Evolutionary conservation across 1,139 yeast species (phyloP).

Genomic region (Blastobotrys aristatus): DNA sequence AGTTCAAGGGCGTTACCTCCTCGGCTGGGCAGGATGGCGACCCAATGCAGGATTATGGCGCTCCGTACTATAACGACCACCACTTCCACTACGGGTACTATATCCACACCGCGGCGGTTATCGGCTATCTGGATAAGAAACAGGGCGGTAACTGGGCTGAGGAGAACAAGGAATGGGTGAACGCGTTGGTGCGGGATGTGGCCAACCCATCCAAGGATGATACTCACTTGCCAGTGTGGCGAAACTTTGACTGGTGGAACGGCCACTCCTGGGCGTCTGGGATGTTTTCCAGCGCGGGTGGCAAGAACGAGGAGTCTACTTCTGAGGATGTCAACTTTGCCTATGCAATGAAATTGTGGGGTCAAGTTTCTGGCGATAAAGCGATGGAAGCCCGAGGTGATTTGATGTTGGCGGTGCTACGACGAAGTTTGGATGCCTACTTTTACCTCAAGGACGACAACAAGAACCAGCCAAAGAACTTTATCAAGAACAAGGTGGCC

Average conservation of each 20-base stretch:
- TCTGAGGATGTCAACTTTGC: slow-evolving; percentile 79
- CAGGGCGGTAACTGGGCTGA: slow-evolving; percentile 62
- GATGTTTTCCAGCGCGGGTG: slow-evolving; percentile 62
- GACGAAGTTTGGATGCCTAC: slow-evolving; percentile 58
- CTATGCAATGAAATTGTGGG: slow-evolving; percentile 82
- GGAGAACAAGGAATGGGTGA: slow-evolving; percentile 62
- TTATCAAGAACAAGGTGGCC: slow-evolving; percentile 60
- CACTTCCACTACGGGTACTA: slow-evolving; percentile 80
- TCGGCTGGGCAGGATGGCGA: slow-evolving; percentile 45
- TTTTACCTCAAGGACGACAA: slow-evolving; percentile 55
- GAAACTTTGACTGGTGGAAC: slow-evolving; percentile 73
- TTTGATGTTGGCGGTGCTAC: slow-evolving; percentile 63
- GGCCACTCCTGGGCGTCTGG: slow-evolving; percentile 91
- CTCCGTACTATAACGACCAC: slow-evolving; percentile 69
- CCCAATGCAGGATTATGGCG: slow-evolving; percentile 59
- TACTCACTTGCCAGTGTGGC: slow-evolving; percentile 63
- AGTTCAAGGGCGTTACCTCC: slow-evolving; percentile 64
- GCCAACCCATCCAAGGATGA: slow-evolving; percentile 66
- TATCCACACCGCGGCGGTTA: slow-evolving; percentile 71
- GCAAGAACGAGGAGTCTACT: slow-evolving; percentile 74
- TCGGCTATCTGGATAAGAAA: slow-evolving; percentile 58
- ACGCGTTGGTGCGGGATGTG: slow-evolving; percentile 63
- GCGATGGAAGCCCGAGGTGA: slow-evolving; percentile 77
- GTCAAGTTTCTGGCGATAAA: slow-evolving; percentile 59
- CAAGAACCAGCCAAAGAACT: slow-evolving; percentile 51